Percentiles rank a stretch among this genome's conserved stretches.
phyloP scores from a whole-genome alignment of 108 stramenopile species.

The Cyclotella distinguenda region DNA sequence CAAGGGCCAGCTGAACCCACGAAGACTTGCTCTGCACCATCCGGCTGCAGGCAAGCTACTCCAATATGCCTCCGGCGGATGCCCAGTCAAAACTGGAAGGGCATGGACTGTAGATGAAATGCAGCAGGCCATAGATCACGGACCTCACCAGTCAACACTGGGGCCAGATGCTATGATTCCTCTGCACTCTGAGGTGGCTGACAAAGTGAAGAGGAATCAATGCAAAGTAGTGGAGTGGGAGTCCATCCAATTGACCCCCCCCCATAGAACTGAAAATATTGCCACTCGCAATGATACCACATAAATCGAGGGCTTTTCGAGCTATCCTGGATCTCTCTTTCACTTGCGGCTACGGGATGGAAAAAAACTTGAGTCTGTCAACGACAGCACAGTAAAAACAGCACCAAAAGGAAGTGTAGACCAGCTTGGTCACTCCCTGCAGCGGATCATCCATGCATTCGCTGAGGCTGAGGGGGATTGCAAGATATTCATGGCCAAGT shows the following conservation, averaged over 20 bases:
- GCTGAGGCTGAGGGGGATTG: background rate
- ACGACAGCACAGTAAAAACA: slow-evolving; percentile 1
- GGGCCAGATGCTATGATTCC: background rate
- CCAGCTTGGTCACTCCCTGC: slow-evolving; percentile 10
- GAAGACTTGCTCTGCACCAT: too few species aligned
- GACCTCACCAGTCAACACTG: background rate
- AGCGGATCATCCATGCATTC: slow-evolving; percentile 13
- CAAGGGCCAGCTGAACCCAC: too few species aligned
- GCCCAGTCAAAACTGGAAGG: background rate
- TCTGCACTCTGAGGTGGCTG: background rate
- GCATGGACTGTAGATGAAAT: background rate
- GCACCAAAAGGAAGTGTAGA: slow-evolving; percentile 10
- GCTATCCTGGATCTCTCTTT: slow-evolving; percentile 10
- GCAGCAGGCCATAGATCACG: background rate
- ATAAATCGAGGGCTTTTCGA: slow-evolving; percentile 14
- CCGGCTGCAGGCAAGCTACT: too few species aligned
- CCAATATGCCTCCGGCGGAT: background rate
- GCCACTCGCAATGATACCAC: slow-evolving; percentile 21
- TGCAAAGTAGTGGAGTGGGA: slow-evolving; percentile 18
- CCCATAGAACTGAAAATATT: background rate
- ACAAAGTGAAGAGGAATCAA: slow-evolving; percentile 2
- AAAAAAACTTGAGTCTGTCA: background rate
- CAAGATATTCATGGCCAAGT: slow-evolving; percentile 5
- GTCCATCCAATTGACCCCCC: background rate
- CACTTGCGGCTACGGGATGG: background rate